phyloP scores from a whole-genome alignment of 208 protist genomes.

The Acanthamoeba quina region DNA sequence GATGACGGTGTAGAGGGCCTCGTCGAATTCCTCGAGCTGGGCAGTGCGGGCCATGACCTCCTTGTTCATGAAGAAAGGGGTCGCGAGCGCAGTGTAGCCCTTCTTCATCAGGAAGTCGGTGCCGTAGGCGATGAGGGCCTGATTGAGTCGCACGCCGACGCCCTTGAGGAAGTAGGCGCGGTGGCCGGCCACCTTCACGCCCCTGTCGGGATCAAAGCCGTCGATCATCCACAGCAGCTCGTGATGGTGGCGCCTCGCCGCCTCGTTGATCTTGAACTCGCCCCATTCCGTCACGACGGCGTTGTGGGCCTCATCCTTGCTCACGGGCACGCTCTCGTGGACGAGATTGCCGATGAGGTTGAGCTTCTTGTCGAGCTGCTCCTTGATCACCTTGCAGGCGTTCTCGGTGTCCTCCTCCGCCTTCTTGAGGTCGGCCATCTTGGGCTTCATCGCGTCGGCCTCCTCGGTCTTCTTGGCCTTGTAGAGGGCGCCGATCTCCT shows the following conservation, averaged over 20 bases:
- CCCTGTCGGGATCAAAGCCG: constrained; percentile 77
- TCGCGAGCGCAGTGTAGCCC: constrained; percentile 97
- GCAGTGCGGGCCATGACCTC: constrained; percentile 96
- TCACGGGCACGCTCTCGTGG: constrained; percentile 95
- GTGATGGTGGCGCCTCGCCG: constrained; percentile 78
- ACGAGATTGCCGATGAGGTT: constrained; percentile 97
- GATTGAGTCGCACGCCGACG: constrained; percentile 97
- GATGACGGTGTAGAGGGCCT: constrained; percentile 98
- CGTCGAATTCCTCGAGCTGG: constrained; percentile 97
- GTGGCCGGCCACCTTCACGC: constrained; percentile 95
- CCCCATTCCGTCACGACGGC: neutral
- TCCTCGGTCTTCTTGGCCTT: constrained; percentile 86
- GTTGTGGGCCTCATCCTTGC: constrained; percentile 93
- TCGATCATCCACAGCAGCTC: constrained; percentile 84
- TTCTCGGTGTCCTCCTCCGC: constrained; percentile 81
- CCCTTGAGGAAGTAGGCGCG: constrained; percentile 99
- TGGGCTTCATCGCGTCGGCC: constrained; percentile 55
- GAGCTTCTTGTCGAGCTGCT: constrained; percentile 89
- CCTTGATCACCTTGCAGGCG: constrained; percentile 25
- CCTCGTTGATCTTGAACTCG: constrained; percentile 78
- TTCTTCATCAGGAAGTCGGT: constrained; percentile 95
- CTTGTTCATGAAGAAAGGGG: constrained; percentile 99
- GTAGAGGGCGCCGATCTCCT: constrained; percentile 94
- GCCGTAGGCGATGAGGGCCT: constrained; percentile 98
- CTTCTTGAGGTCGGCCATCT: constrained; percentile 15